A percentile compares a stretch with the other conserved stretches of the same genome.
phyloP scores from a whole-genome alignment of 2,329 filamentous ascomycete species.

The Pyricularia pennisetigena region DNA sequence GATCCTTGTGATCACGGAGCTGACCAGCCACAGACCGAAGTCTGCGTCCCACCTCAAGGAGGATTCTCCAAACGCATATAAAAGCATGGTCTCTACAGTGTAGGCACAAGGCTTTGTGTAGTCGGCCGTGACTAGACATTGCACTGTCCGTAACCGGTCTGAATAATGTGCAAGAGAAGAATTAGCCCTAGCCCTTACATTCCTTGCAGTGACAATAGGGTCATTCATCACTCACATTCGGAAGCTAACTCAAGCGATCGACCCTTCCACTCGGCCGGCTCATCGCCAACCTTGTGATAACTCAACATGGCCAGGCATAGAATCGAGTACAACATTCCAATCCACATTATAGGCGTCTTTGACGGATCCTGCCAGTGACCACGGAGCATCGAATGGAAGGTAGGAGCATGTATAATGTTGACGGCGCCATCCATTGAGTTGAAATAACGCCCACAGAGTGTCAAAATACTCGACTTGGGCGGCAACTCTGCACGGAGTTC shows the following conservation, averaged over 20 bases:
- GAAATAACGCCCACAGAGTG: conserved; percentile 82
- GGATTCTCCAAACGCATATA: conserved; percentile 70
- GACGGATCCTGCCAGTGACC: conserved; percentile 61
- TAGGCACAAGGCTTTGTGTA: conserved; percentile 67
- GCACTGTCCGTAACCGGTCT: conserved; percentile 60
- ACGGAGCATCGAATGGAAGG: conserved; percentile 65
- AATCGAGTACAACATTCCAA: conserved; percentile 67
- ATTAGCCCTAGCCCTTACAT: background rate
- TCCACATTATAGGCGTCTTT: conserved; percentile 66
- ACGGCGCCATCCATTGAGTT: conserved; percentile 66
- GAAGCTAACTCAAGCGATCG: conserved; percentile 47
- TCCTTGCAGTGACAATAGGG: background rate
- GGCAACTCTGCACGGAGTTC: conserved; percentile 77
- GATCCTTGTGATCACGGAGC: conserved; percentile 44
- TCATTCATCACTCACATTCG: conserved; percentile 28
- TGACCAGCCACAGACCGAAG: conserved; percentile 51
- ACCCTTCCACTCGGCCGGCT: conserved; percentile 70
- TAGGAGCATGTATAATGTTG: conserved; percentile 72
- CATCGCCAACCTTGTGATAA: conserved; percentile 70
- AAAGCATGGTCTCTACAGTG: conserved; percentile 68
- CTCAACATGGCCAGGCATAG: conserved; percentile 70
- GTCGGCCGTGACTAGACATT: conserved; percentile 66
- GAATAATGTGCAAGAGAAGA: background rate
- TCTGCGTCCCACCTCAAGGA: conserved; percentile 66
- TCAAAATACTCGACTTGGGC: conserved; percentile 70